Conservation (phyloP, 2,329 filamentous ascomycete genomes). For the Aphanocladium album region DNA sequence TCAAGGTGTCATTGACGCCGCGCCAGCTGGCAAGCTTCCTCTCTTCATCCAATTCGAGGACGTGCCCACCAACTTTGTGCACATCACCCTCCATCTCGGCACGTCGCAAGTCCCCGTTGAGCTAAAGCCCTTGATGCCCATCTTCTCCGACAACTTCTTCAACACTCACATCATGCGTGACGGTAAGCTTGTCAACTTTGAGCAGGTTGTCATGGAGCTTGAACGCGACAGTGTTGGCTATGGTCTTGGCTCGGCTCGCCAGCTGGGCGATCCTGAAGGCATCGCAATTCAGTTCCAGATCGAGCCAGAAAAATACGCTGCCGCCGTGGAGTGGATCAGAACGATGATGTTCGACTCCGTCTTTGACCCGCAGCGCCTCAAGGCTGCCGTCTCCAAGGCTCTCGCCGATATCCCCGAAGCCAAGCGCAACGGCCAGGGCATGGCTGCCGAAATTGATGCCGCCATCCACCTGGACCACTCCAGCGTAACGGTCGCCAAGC, state of each 20-base stretch:
- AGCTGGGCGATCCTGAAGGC: constrained; percentile 74
- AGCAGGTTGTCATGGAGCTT: constrained; percentile 84
- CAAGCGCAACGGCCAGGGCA: constrained; percentile 76
- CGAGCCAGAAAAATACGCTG: constrained; percentile 81
- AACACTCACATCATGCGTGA: constrained; percentile 77
- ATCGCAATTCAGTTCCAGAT: constrained; percentile 77
- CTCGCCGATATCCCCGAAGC: constrained; percentile 87
- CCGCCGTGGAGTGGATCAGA: constrained; percentile 76
- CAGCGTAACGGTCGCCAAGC: constrained; percentile 70
- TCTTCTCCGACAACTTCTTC: constrained; percentile 93
- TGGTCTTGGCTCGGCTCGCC: constrained; percentile 60
- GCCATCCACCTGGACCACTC: constrained; percentile 77
- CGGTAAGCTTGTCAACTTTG: constrained; percentile 75
- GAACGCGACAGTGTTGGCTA: constrained; percentile 91
- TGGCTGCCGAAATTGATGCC: constrained; percentile 61
- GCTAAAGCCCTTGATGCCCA: constrained; percentile 73
- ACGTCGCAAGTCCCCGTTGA: constrained; percentile 73
- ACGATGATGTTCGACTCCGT: constrained; percentile 84
- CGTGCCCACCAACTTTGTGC: constrained; percentile 87
- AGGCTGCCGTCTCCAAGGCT: constrained; percentile 68
- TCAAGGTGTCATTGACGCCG: constrained; percentile 70
- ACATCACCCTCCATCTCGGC: constrained; percentile 74
- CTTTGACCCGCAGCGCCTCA: constrained; percentile 67
- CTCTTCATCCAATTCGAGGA: constrained; percentile 97
- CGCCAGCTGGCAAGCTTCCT: constrained; percentile 56